phyloP scores from a whole-genome alignment of 2,329 filamentous ascomycete genomes.

The Harringtonia aguacate region DNA sequence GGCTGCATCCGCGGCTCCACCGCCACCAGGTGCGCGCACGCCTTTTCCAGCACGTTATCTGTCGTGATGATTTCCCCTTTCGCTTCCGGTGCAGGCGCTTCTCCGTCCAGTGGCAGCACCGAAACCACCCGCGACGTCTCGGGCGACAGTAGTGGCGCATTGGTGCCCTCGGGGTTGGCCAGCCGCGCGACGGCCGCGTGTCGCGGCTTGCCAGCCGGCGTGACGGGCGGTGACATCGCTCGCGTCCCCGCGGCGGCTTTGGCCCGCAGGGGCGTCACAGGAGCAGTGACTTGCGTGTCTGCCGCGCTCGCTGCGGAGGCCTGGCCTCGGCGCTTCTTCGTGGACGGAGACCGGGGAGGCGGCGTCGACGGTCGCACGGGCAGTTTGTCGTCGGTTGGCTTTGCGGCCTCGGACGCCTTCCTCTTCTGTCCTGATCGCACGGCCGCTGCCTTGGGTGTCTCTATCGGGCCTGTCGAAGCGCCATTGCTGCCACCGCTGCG shows the following conservation, averaged over 20 bases:
- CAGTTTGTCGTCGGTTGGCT: neutral
- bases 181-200: slow-evolving; percentile 38
- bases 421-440: slow-evolving; percentile 16
- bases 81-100: slow-evolving; percentile 24
- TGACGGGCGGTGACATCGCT: slow-evolving; percentile 15
- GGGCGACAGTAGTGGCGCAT: slow-evolving; percentile 62
- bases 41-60: slow-evolving; percentile 62
- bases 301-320: slow-evolving; percentile 4
- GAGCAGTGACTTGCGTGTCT: slow-evolving; percentile 19
- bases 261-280: slow-evolving; percentile 37
- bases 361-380: slow-evolving; percentile 4
- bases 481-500: slow-evolving; percentile 17
- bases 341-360: no score
- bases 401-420: slow-evolving; percentile 10
- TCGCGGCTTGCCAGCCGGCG: slow-evolving; percentile 21
- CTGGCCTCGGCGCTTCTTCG: slow-evolving; percentile 16
- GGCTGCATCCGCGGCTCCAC: slow-evolving; percentile 62
- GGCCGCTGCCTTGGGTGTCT: neutral
- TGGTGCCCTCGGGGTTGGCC: slow-evolving; percentile 53
- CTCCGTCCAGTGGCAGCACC: neutral
- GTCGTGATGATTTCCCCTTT: slow-evolving; percentile 41
- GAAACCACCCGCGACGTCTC: slow-evolving; percentile 51
- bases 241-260: slow-evolving; percentile 27
- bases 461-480: slow-evolving; percentile 5
- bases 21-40: slow-evolving; percentile 60